These are phyloP conservation scores for Barnettozyma wickerhamii DNA, from an alignment of 805 yeast genomes.

Conservation along the genomic window DNA sequence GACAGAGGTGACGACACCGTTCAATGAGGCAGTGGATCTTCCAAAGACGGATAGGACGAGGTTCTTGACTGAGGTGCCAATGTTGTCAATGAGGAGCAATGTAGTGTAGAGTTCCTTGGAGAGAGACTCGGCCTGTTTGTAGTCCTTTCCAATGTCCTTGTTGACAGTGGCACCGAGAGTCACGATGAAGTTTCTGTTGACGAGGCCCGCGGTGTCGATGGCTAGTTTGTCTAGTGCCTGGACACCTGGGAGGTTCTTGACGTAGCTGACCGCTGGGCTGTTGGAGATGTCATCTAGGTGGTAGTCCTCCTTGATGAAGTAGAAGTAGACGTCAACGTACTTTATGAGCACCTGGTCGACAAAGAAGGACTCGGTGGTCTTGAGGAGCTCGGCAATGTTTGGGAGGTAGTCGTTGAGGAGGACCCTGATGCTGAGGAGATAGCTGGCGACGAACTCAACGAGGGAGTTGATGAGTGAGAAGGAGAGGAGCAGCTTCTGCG, in stretches of 20 bases:
- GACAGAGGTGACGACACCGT: slow-evolving; percentile 1
- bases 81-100: background rate
- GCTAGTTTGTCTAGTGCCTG: background rate
- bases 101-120: slow-evolving; percentile 2
- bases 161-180: slow-evolving; percentile 1
- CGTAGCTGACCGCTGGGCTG: background rate
- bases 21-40: slow-evolving; percentile 1
- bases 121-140: slow-evolving; percentile 4
- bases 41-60: background rate
- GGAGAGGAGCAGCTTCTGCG: slow-evolving; percentile 6
- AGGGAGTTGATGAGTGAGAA: slow-evolving; percentile 3
- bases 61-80: slow-evolving; percentile 1
- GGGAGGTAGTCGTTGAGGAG: slow-evolving; percentile 3
- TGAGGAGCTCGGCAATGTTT: background rate
- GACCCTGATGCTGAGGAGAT: background rate
- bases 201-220: slow-evolving; percentile 1
- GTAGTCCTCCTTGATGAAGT: slow-evolving; percentile 7
- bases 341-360: slow-evolving; percentile 4
- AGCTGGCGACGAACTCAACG: slow-evolving; percentile 1
- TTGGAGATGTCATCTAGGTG: slow-evolving; percentile 3
- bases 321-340: slow-evolving; percentile 6
- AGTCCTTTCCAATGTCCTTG: slow-evolving; percentile 1
- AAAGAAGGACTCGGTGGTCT: slow-evolving; percentile 1
- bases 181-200: slow-evolving; percentile 2
- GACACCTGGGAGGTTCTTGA: slow-evolving; percentile 8